Conservation (phyloP, 2,329 filamentous ascomycete species). For the Hypoxylon sp. region DNA sequence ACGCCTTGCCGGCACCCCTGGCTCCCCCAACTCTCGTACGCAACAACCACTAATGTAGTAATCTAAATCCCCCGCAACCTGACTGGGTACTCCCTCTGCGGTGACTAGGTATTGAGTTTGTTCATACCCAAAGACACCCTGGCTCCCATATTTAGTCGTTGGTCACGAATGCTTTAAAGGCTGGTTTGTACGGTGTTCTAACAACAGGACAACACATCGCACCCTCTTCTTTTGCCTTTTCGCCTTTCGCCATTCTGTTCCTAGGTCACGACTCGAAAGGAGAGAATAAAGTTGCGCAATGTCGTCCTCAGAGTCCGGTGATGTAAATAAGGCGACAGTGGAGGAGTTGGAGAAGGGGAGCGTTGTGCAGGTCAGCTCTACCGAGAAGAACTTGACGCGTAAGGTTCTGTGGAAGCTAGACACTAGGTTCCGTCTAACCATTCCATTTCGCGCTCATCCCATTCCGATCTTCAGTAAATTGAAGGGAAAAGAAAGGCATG, state of each 20-base stretch:
- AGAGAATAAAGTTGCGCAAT: conserved; percentile 21
- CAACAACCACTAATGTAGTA: conserved; percentile 41
- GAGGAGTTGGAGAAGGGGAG: conserved; percentile 51
- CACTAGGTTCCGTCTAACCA: conserved; percentile 58
- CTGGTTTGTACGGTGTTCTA: conserved; percentile 16
- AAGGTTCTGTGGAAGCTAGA: conserved; percentile 68
- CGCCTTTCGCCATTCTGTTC: conserved; percentile 5
- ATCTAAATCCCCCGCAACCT: conserved; percentile 39
- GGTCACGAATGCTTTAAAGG: conserved; percentile 33
- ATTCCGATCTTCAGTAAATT: conserved; percentile 9
- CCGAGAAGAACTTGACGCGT: conserved; percentile 56
- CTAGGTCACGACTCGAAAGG: conserved; percentile 15
- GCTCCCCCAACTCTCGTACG: conserved; percentile 14
- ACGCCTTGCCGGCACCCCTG: conserved; percentile 23
- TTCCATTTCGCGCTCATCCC: conserved; percentile 5
- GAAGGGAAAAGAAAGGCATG: background rate
- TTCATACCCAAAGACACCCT: conserved; percentile 7
- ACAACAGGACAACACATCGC: conserved; percentile 14
- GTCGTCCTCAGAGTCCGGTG: conserved; percentile 35
- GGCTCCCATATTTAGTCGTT: conserved; percentile 30
- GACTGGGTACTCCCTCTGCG: conserved; percentile 16
- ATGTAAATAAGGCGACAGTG: conserved; percentile 42
- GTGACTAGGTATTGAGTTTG: background rate
- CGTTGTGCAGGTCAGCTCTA: conserved; percentile 25
- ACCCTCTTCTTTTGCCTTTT: conserved; percentile 5